Conservation (phyloP, 2,329 filamentous ascomycete genomes). For the Aspergillus quadrilineatus region DNA sequence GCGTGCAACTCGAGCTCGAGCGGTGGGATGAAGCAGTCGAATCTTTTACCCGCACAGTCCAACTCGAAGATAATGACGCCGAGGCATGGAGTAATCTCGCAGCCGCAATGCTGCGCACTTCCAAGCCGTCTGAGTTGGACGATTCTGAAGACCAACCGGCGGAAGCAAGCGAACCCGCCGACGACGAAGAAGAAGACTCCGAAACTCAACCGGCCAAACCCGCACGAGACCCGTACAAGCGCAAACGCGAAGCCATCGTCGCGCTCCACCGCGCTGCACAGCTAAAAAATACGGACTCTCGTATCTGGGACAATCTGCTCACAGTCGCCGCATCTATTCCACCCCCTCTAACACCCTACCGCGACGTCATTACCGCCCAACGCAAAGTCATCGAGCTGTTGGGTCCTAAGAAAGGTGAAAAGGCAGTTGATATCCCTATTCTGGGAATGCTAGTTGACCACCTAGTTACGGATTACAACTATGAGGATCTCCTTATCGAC, state of each 20-base stretch:
- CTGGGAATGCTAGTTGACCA: slow-evolving; percentile 71
- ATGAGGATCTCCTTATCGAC: slow-evolving; percentile 37
- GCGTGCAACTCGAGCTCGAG: slow-evolving; percentile 75
- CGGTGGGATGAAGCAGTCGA: slow-evolving; percentile 77
- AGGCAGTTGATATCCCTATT: slow-evolving; percentile 72
- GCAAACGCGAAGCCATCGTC: slow-evolving; percentile 71
- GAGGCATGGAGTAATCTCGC: slow-evolving; percentile 95
- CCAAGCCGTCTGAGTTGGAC: slow-evolving; percentile 32
- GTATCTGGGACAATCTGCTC: slow-evolving; percentile 96
- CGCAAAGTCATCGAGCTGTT: slow-evolving; percentile 74
- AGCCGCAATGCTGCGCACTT: slow-evolving; percentile 66
- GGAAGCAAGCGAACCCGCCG: slow-evolving; percentile 22
- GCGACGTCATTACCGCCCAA: slow-evolving; percentile 73
- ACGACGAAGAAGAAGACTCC: slow-evolving; percentile 31
- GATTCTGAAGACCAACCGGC: background rate
- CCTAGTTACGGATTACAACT: slow-evolving; percentile 54
- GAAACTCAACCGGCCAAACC: slow-evolving; percentile 13
- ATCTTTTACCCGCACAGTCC: slow-evolving; percentile 79
- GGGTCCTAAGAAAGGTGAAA: slow-evolving; percentile 65
- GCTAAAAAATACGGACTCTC: slow-evolving; percentile 80
- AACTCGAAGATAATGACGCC: slow-evolving; percentile 82
- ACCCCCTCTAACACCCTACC: slow-evolving; percentile 64
- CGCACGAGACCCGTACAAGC: slow-evolving; percentile 54
- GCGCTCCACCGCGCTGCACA: slow-evolving; percentile 85
- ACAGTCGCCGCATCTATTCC: slow-evolving; percentile 76